Conservation (phyloP, 1,139 yeast species). For the Zygosaccharomyces pseudobailii region DNA sequence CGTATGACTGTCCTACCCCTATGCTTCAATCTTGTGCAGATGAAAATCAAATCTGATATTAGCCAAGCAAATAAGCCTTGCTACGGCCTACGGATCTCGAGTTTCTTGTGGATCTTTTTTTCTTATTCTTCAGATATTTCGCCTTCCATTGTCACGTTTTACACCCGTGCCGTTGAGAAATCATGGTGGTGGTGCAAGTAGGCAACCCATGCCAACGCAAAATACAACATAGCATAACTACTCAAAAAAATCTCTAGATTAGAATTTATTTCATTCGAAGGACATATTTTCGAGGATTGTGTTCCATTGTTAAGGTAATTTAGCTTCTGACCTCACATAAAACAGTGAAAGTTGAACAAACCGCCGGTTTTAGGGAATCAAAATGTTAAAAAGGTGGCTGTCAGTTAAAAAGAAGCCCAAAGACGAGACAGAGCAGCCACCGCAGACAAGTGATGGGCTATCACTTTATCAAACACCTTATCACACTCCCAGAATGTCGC, state of each 20-base stretch:
- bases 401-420: conserved; percentile 11
- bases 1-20: no score
- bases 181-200: not conserved
- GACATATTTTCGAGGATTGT: not conserved
- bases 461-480: not conserved
- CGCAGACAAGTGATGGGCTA: not conserved
- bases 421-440: conserved; percentile 5
- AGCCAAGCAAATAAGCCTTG: no score
- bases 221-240: not conserved
- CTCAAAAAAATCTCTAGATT: not conserved
- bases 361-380: not conserved
- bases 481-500: conserved; percentile 2
- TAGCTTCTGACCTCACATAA: not conserved
- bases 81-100: no score
- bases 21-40: no score
- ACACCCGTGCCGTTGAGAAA: not conserved
- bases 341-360: not conserved
- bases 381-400: conserved; percentile 18
- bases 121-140: not conserved
- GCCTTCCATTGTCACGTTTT: not conserved
- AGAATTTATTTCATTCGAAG: not conserved
- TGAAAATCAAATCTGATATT: no score
- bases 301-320: not conserved
- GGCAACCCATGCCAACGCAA: not conserved
- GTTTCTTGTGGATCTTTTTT: no score